A percentile compares a stretch with the other conserved stretches of the same genome.
phyloP scores from a whole-genome alignment of 495 filamentous ascomycete genomes.

The Opeltia flavorubescens region DNA sequence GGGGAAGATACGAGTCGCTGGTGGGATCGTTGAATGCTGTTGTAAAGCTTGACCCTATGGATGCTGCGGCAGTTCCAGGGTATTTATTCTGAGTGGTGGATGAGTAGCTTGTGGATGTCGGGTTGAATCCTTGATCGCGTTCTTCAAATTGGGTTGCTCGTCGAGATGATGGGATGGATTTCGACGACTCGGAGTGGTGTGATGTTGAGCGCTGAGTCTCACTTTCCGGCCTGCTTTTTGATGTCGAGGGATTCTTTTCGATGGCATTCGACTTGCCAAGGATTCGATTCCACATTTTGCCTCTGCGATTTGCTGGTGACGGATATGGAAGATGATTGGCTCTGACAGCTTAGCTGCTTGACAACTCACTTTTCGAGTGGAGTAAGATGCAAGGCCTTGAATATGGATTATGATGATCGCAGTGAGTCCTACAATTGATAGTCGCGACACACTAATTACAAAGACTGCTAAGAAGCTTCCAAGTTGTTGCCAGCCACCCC shows the following conservation, averaged over 20 bases:
- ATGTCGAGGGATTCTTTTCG: conserved; percentile 4
- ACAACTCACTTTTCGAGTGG: conserved; percentile 6
- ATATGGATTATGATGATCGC: too few relatives aligned
- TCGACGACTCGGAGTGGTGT: conserved; percentile 20
- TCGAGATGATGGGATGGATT: conserved; percentile 11
- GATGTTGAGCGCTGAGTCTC: conserved; percentile 8
- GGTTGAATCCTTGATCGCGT: conserved; percentile 25
- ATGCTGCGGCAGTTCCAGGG: conserved; percentile 30
- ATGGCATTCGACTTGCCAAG: conserved; percentile 22
- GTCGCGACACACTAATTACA: too few relatives aligned
- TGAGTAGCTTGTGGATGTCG: conserved; percentile 16
- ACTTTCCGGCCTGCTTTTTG: conserved; percentile 11
- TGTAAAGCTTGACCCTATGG: conserved; percentile 38
- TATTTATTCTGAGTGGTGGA: conserved; percentile 25
- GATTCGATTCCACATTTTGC: conserved; percentile 25
- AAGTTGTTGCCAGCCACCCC: too few relatives aligned
- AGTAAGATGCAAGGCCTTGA: not conserved
- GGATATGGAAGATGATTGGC: conserved; percentile 8
- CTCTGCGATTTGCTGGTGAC: not conserved
- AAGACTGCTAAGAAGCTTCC: too few relatives aligned
- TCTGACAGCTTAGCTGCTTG: conserved; percentile 6
- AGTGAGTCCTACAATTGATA: too few relatives aligned
- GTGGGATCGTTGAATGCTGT: conserved; percentile 32
- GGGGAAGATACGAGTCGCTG: conserved; percentile 15
- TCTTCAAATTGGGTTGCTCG: conserved; percentile 37